These are phyloP conservation scores for Rosa rugosa DNA, from an alignment of 306 rosid genomes.

Conservation along the genomic window DNA sequence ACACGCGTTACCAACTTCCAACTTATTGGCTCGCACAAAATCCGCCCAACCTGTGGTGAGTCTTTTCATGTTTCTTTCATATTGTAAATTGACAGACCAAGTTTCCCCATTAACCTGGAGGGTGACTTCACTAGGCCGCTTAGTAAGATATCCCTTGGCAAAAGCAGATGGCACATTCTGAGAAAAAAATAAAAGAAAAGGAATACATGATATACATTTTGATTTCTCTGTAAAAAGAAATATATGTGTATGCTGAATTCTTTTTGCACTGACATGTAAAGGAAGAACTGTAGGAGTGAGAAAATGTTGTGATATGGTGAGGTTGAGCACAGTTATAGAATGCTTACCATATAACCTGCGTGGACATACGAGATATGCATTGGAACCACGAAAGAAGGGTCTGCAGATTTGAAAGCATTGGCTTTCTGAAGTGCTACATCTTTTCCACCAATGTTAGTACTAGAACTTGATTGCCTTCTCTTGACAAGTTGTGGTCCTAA, in stretches of 20 bases:
- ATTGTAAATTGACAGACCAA: background rate
- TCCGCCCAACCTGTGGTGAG: background rate
- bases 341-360: background rate
- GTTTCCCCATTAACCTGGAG: background rate
- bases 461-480: background rate
- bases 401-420: background rate
- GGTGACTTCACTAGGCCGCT: background rate
- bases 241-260: background rate
- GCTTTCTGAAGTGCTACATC: background rate
- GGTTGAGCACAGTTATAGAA: background rate
- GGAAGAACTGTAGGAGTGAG: background rate
- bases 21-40: background rate
- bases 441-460: background rate
- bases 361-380: slow-evolving; percentile 12
- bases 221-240: background rate
- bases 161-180: background rate
- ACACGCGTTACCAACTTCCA: background rate
- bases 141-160: background rate
- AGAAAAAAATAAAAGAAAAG: background rate
- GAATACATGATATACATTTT: background rate
- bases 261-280: background rate
- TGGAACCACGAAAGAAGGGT: slow-evolving; percentile 1
- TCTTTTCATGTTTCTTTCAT: background rate
- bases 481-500: background rate
- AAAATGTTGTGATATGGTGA: background rate